Conservation (phyloP, 2,329 filamentous ascomycete genomes). For the Niveomyces coronatus region DNA sequence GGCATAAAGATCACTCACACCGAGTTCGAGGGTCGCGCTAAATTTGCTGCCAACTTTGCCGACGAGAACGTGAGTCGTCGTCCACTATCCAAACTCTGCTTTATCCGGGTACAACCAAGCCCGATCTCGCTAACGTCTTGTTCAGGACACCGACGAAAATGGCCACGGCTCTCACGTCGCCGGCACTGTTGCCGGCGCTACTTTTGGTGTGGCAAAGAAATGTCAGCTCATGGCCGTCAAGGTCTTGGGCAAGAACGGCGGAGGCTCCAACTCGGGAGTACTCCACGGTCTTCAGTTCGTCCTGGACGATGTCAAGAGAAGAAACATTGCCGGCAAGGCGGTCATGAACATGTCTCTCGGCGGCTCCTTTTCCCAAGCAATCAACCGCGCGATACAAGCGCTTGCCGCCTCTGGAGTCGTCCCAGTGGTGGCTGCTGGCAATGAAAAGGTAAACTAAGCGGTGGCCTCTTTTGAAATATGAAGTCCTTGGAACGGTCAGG, state of each 20-base stretch:
- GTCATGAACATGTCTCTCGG: conserved; percentile 57
- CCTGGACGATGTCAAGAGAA: conserved; percentile 32
- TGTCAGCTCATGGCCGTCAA: conserved; percentile 40
- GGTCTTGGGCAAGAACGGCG: conserved; percentile 33
- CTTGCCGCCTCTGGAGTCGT: conserved; percentile 41
- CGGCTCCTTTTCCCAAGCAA: conserved; percentile 34
- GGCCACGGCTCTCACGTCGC: conserved; percentile 49
- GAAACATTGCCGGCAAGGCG: conserved; percentile 37
- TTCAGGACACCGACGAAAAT: conserved; percentile 35
- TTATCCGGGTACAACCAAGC: too few species aligned
- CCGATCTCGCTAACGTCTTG: conserved; percentile 1
- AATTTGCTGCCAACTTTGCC: conserved; percentile 35
- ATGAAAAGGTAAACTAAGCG: conserved; percentile 40
- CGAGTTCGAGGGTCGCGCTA: conserved; percentile 38
- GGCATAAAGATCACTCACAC: conserved; percentile 42
- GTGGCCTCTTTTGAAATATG: too few species aligned
- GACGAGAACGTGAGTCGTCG: conserved; percentile 26
- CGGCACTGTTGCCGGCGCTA: conserved; percentile 44
- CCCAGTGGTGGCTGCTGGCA: conserved; percentile 50
- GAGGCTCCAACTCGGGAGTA: conserved; percentile 30
- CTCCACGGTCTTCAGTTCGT: conserved; percentile 51
- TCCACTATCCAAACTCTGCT: too few species aligned
- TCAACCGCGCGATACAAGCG: conserved; percentile 45
- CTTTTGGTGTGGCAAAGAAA: conserved; percentile 47
- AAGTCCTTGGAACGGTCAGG: too few species aligned